Percentiles rank a stretch among this genome's conserved stretches.
These are phyloP conservation scores for Candida sphagnicola DNA, from an alignment of 805 yeast species.

Conservation along the genomic window DNA sequence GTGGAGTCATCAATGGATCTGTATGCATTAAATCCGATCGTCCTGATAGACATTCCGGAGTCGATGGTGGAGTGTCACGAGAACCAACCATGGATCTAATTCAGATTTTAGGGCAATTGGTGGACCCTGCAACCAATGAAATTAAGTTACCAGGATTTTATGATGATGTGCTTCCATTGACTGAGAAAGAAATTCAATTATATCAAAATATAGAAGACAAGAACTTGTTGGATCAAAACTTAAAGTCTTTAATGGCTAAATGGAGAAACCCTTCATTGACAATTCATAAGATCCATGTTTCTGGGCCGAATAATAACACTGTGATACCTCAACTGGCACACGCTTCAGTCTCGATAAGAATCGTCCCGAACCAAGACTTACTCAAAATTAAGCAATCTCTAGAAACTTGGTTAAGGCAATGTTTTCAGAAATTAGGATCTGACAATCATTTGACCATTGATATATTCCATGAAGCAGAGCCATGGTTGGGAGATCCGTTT, in stretches of 20 bases:
- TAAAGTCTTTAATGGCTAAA: conserved; percentile 59
- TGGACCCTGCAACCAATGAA: conserved; percentile 36
- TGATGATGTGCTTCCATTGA: conserved; percentile 58
- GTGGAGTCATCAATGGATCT: conserved; percentile 86
- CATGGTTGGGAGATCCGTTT: conserved; percentile 89
- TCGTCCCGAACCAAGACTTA: conserved; percentile 85
- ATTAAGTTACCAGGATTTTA: conserved; percentile 70
- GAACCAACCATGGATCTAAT: conserved; percentile 90
- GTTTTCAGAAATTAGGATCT: conserved; percentile 50
- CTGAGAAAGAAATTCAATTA: conserved; percentile 52
- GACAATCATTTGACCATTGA: conserved; percentile 59
- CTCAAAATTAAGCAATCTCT: conserved; percentile 52
- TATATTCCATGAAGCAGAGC: conserved; percentile 83
- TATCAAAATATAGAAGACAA: conserved; percentile 55
- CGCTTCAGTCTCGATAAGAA: conserved; percentile 75
- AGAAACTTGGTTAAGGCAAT: conserved; percentile 37
- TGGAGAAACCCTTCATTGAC: conserved; percentile 93
- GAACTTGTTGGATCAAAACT: conserved; percentile 33
- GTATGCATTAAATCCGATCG: conserved; percentile 65
- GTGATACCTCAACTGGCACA: conserved; percentile 82
- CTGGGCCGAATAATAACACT: conserved; percentile 88
- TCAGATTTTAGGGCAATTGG: conserved; percentile 62
- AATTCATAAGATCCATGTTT: conserved; percentile 75
- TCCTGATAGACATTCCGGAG: conserved; percentile 94
- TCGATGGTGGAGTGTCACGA: conserved; percentile 85